Conservation (phyloP, 129 eudicot species). For the Flaveria trinervia region DNA sequence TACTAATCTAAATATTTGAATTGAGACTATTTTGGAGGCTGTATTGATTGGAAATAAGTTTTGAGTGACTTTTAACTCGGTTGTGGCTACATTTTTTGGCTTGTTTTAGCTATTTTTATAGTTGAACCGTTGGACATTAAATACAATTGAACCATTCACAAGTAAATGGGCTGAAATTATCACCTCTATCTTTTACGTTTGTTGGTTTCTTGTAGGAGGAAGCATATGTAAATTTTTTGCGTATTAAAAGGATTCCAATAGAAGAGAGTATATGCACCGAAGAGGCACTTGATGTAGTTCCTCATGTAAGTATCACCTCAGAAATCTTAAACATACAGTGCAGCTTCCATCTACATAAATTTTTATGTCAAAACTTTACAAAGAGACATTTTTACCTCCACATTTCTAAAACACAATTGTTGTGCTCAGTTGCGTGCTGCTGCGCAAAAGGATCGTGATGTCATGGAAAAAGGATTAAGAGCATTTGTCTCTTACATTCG, state of each 20-base stretch:
- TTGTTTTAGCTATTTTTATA: neutral
- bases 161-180: neutral
- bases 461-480: conserved; percentile 88
- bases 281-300: conserved; percentile 65
- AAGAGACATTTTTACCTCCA: neutral
- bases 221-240: conserved; percentile 79
- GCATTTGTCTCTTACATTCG: conserved; percentile 91
- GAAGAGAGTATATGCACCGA: conserved; percentile 61
- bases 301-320: conserved; percentile 48
- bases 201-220: conserved; percentile 56
- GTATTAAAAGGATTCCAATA: conserved; percentile 68
- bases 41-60: neutral
- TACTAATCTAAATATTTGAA: neutral
- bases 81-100: neutral
- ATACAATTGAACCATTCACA: neutral
- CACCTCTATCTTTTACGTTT: neutral
- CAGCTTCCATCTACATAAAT: conserved; percentile 10
- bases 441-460: conserved; percentile 86
- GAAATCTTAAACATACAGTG: neutral
- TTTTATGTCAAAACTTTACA: conserved; percentile 10
- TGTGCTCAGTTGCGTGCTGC: conserved; percentile 67
- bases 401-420: neutral
- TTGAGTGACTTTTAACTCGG: neutral
- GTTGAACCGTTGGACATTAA: neutral
- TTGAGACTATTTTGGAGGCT: neutral